Base-by-base conservation (phyloP, 2,329 filamentous ascomycete species). In the Bipolaris gigantea region DNA sequence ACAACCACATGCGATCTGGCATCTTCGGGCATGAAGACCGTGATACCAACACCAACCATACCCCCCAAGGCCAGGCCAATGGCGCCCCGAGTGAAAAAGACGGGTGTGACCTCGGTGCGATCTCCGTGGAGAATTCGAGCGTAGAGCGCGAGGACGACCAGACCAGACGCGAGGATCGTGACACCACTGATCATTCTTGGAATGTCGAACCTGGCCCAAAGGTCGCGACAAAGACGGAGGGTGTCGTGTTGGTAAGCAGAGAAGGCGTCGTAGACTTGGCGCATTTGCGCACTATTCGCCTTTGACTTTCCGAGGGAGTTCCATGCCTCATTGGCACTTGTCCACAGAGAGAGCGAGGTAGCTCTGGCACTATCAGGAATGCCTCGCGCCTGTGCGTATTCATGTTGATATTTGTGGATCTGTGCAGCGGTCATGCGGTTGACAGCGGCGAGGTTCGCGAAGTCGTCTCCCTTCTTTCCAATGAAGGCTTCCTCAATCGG, bases 401-500 rank as follows among this genome's bases (percentile, higher is more conserved):
- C 87, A 49, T 83, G 80, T 71, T 97, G 92, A 67, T 99, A 99
- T 62, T 89, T 85, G 74, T 92, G 87, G 54, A 97, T 94, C 59
- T 94, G 93, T 7, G 91, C 90, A 21, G 91, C 85, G 1, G 92
- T 83, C 55, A 96, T 78, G 23, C 89, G 86, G 48, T 88, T 89
- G 0, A 92, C 92, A 2, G 83, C 80, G 0, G 89, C 90, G 38
- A 99, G 78, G 61, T 90, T 94, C 42, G 85, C 79, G 84, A 88
- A 94, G 56, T 90, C 83, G 32, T 84, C 82, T 27, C 88, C 89
- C 19, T 83, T 80, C 1, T 78, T 75, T 1, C 90, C 89, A 16
- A 88, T 82, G 74, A 99, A 99, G 2, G 92, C 92, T 75, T 99
- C 94, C 62, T 96, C 90, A 57, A 99, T 97, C 0, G 94, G 94